Base-by-base conservation (phyloP, 305 asterid species). In the Solanum hybrid region DNA sequence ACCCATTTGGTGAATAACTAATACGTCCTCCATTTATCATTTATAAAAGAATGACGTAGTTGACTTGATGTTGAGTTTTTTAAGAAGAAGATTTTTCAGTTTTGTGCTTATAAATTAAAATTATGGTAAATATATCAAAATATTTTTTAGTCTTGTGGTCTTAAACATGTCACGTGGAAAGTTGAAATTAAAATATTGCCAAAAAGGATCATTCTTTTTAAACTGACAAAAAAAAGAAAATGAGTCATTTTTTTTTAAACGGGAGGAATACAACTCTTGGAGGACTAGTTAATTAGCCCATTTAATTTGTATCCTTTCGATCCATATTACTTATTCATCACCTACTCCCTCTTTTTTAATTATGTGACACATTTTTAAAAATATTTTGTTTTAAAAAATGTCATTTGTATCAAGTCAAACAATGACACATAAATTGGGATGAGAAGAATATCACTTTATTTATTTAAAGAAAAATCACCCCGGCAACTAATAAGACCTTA, bases 201-300 rank as follows among this genome's bases (percentile, higher is more conserved):
- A 6, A 17, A 0, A 57, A 17, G 4, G n/a, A 17, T 57, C 24
- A 1, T 57, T 15, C n/a, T 57, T 17, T 57, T 17, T 2, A 17
- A 57, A 6, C 0, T 17, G 10, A 17, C 0, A 7, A 0, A 6
- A 57, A 57, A 17, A 57, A 1, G 0, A 57, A 17, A 6, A 1
- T 57, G 4, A 57, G 10, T 17, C 24, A 17, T 57, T 57, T 17
- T 13, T 17, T 17, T 57, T 57, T 17, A 6, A 57, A 57, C 10
- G 1, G n/a, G 70, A 17, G 72, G 26, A 61, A n/a, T 20, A 13
- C 2, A 24, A 39, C 36, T 37, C 12, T 36, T n/a, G 51, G 51
- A 33, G 29, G 84, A 33, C 27, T 20, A 78, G 27, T 33, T 78
- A 78, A 37, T 17, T 36, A 10, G 31, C 57, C 15, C 27, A 80